Evolutionary conservation across 768 basidiomycete genomes (phyloP), one percentile per base, ranked within the genome.

Genomic region (Tulasnella sp.): DNA sequence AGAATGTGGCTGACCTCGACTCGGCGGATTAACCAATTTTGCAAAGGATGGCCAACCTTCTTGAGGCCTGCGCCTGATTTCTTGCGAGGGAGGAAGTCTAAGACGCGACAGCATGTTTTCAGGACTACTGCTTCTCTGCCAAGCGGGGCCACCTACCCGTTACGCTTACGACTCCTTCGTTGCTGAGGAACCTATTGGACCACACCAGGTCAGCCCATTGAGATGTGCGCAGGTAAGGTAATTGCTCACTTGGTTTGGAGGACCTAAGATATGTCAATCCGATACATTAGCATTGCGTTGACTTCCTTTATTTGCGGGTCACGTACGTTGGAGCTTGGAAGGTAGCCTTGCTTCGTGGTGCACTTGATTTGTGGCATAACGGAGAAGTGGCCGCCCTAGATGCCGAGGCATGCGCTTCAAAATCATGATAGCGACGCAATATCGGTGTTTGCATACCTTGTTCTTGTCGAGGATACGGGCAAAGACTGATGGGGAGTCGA

Each of bases 401-500:
- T 29, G 80, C 68, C 81, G 38, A 54, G 38, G 22, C 9, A 9
- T 15, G 7, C 12, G 2, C 31, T 45, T 64, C 1, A 64, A 71
- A 15, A 49, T 49, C 8, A 49, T 22, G 45, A 22, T 22, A 19
- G 45, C 22, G 22, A 31, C 8, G 78, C 29, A 74, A 73, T 31
- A 49, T 68, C 49, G 64, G 72, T 19, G 67, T 67, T 34, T 12
- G 14, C n/a, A 31, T 42, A 85, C 87, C 83, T 93, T 93, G 82
- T 93, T 84, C 80, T 93, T 93, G 85, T 95, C 93, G 7, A 95
- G 86, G 79, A 94, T 93, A 9, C 95, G 89, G 8, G 94, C 95
- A 79, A 96, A 97, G 70, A 97, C 86, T 22, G 93, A 94, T 3
- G 96, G 96, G 1, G 94, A 96, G 83, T 97, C 96, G 81, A 97